phyloP scores from a whole-genome alignment of 805 yeast species.

The Metschnikowia matae region DNA sequence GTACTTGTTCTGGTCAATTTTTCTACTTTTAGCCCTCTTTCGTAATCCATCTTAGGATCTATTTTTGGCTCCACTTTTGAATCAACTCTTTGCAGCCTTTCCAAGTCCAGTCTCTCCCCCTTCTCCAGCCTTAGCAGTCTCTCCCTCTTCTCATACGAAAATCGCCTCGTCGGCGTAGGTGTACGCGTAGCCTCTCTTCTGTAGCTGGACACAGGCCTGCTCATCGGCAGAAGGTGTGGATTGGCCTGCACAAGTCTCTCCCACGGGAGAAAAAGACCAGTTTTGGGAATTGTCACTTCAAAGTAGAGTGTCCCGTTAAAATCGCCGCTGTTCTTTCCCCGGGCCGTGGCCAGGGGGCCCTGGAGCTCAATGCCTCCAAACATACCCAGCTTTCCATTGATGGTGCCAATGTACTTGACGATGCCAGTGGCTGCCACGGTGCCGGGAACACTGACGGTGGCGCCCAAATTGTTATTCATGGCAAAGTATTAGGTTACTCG shows the following conservation, averaged over 20 bases:
- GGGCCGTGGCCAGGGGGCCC: slow-evolving; percentile 51
- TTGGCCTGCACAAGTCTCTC: slow-evolving; percentile 39
- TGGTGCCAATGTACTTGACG: slow-evolving; percentile 66
- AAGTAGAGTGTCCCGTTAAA: slow-evolving; percentile 72
- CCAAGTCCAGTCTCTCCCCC: background rate
- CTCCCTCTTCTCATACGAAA: background rate
- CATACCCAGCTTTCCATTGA: slow-evolving; percentile 64
- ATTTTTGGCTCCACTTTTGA: too few species aligned
- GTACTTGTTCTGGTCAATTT: background rate
- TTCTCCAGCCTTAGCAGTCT: background rate
- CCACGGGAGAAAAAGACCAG: slow-evolving; percentile 73
- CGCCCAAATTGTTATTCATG: slow-evolving; percentile 34
- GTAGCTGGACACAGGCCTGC: slow-evolving; percentile 5
- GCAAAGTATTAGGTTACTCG: background rate
- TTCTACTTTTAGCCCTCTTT: background rate
- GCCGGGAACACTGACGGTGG: slow-evolving; percentile 54
- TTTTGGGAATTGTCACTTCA: slow-evolving; percentile 53
- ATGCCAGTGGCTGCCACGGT: slow-evolving; percentile 58
- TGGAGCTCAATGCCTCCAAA: slow-evolving; percentile 86
- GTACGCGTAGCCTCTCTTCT: slow-evolving; percentile 1
- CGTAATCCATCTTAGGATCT: too few species aligned
- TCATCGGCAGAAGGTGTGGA: slow-evolving; percentile 21
- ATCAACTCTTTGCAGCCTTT: too few species aligned
- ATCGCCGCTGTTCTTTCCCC: slow-evolving; percentile 86
- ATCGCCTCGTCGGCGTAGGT: slow-evolving; percentile 2